Evolutionary conservation across 495 filamentous ascomycete species (phyloP).

Genomic region (Hypoxylon fragiforme): DNA sequence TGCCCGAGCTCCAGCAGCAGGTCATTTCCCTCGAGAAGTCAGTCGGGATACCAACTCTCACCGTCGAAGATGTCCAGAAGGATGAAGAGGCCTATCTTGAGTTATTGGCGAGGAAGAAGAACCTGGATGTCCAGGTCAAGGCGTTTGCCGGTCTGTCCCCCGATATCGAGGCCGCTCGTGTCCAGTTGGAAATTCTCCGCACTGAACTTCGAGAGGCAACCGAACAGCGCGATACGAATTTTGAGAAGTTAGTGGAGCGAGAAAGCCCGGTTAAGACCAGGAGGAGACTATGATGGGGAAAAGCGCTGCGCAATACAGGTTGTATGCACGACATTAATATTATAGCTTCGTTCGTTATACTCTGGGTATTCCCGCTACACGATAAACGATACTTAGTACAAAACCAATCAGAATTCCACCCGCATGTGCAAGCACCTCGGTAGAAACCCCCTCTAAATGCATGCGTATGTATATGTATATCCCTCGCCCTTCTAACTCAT

Average conservation of each 20-base stretch:
- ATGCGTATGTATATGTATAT: too few species aligned
- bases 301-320: constrained; percentile 1
- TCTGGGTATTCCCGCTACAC: constrained; percentile 27
- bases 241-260: constrained; percentile 62
- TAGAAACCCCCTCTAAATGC: neutral
- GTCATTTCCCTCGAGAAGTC: constrained; percentile 40
- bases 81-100: constrained; percentile 59
- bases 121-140: constrained; percentile 59
- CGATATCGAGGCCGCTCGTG: constrained; percentile 65
- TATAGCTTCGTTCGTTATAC: constrained; percentile 12
- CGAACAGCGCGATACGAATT: constrained; percentile 65
- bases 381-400: constrained; percentile 12
- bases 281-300: constrained; percentile 21
- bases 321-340: constrained; percentile 23
- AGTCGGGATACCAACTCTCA: constrained; percentile 32
- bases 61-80: constrained; percentile 50
- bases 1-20: constrained; percentile 56
- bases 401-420: constrained; percentile 10
- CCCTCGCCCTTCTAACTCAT: too few species aligned
- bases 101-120: constrained; percentile 54
- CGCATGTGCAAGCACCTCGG: neutral
- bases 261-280: constrained; percentile 51
- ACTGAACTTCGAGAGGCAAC: constrained; percentile 61
- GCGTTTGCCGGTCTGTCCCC: constrained; percentile 71
- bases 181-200: constrained; percentile 66